Evolutionary conservation across 352 stramenopile species (phyloP).

Genomic region (Globisporangium heterothallicum): DNA sequence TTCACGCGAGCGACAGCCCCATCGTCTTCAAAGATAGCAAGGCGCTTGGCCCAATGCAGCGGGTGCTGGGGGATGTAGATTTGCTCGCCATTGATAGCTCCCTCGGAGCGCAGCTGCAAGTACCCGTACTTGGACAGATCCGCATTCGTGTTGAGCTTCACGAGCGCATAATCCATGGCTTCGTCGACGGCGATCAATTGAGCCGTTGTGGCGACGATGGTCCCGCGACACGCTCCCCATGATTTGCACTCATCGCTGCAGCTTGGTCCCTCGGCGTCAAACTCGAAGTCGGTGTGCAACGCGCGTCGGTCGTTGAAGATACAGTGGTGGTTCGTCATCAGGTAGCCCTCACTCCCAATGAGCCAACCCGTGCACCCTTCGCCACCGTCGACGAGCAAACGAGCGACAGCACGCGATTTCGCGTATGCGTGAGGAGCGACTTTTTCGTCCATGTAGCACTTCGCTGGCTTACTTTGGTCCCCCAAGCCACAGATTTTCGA

Average conservation of each 20-base stretch:
- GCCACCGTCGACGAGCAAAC: conserved; percentile 24
- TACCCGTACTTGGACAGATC: conserved; percentile 29
- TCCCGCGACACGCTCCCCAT: conserved; percentile 16
- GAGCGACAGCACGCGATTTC: conserved; percentile 25
- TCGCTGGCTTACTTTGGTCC: conserved; percentile 18
- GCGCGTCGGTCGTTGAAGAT: conserved; percentile 20
- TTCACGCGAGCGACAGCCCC: background rate
- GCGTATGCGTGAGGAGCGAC: conserved; percentile 14
- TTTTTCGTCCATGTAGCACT: conserved; percentile 25
- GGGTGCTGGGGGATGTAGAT: conserved; percentile 31
- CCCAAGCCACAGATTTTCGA: conserved; percentile 26
- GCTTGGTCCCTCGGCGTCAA: conserved; percentile 24
- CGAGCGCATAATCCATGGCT: conserved; percentile 33
- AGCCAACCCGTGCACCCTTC: conserved; percentile 39
- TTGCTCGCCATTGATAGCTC: conserved; percentile 14
- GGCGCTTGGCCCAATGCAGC: conserved; percentile 24
- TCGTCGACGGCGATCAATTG: conserved; percentile 20
- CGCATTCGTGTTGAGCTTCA: conserved; percentile 25
- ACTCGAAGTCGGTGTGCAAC: conserved; percentile 24
- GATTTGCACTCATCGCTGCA: conserved; percentile 26
- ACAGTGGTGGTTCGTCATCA: conserved; percentile 48
- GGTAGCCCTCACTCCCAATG: conserved; percentile 28
- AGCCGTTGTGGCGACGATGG: conserved; percentile 19
- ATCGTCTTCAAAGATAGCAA: conserved; percentile 20
- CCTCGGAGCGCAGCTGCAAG: conserved; percentile 24